These are phyloP conservation scores for Saksenaea oblongispora DNA, from an alignment of 371 early-diverging fungal genomes.

Conservation along the genomic window DNA sequence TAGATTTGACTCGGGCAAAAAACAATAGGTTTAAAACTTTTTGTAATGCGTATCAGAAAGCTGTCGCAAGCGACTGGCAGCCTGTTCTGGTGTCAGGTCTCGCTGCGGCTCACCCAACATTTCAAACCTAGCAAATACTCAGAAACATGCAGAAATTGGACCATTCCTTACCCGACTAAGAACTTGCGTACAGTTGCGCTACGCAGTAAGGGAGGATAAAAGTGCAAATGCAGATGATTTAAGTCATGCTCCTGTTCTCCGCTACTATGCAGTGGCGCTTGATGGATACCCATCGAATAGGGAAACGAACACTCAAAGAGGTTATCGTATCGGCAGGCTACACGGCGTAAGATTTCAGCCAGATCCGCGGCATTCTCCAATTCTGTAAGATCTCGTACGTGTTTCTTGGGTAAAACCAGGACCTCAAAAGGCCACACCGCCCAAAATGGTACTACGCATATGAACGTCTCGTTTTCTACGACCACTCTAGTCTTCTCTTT, in stretches of 20 bases:
- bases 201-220: slow-evolving; percentile 92
- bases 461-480: slow-evolving; percentile 75
- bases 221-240: slow-evolving; percentile 89
- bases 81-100: slow-evolving; percentile 92
- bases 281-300: slow-evolving; percentile 94
- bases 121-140: slow-evolving; percentile 66
- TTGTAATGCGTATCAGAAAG: slow-evolving; percentile 69
- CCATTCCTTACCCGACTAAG: slow-evolving; percentile 77
- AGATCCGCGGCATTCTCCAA: slow-evolving; percentile 49
- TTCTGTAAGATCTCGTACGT: slow-evolving; percentile 55
- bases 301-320: slow-evolving; percentile 92
- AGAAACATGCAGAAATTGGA: not conserved
- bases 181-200: slow-evolving; percentile 91
- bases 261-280: slow-evolving; percentile 65
- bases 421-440: slow-evolving; percentile 96
- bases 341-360: slow-evolving; percentile 71
- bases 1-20: not conserved
- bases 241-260: slow-evolving; percentile 25
- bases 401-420: slow-evolving; percentile 75
- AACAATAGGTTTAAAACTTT: not conserved
- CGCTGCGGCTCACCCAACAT: slow-evolving; percentile 93
- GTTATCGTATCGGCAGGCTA: slow-evolving; percentile 89
- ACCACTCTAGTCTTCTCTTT: slow-evolving; percentile 70
- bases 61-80: slow-evolving; percentile 64
- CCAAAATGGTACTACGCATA: slow-evolving; percentile 92